These are phyloP conservation scores for Vaccinium darrowii DNA, from an alignment of 148 eudicot species.

Conservation along the genomic window DNA sequence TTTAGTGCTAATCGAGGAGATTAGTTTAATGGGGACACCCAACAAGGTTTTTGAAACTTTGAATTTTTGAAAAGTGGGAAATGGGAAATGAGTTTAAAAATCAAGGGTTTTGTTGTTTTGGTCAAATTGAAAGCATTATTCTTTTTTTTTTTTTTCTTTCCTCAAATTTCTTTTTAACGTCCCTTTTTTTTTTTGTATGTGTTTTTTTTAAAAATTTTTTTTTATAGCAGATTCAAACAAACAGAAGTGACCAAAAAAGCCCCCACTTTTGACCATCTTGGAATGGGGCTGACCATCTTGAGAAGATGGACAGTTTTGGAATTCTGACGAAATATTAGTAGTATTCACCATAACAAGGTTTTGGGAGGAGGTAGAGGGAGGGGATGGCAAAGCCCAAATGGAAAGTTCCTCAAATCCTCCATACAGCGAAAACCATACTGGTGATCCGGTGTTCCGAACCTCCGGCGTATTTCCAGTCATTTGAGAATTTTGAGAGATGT, in stretches of 20 bases:
- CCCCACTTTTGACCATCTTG: constrained; percentile 12
- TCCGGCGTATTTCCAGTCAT: no score
- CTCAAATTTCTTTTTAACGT: no score
- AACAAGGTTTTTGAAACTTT: constrained; percentile 13
- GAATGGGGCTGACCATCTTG: constrained; percentile 2
- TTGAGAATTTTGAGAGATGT: no score
- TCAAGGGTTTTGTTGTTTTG: neutral
- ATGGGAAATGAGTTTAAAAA: neutral
- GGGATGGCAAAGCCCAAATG: neutral
- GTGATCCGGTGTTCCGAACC: no score
- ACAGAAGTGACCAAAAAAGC: neutral
- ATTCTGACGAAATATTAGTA: neutral
- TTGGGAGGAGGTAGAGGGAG: neutral
- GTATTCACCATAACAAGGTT: neutral
- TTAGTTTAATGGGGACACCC: neutral
- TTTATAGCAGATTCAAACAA: neutral
- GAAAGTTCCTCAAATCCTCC: neutral
- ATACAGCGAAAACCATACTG: no score
- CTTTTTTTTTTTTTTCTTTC: no score
- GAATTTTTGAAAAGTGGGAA: constrained; percentile 27
- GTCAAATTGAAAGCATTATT: no score
- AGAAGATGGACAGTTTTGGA: constrained; percentile 11
- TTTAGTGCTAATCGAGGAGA: constrained; percentile 13
- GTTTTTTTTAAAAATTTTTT: no score
- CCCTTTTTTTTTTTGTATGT: no score